Percentiles rank a stretch among this genome's conserved stretches.
These are phyloP conservation scores for Salvia splendens DNA, from an alignment of 257 asterid species.

Conservation along the genomic window DNA sequence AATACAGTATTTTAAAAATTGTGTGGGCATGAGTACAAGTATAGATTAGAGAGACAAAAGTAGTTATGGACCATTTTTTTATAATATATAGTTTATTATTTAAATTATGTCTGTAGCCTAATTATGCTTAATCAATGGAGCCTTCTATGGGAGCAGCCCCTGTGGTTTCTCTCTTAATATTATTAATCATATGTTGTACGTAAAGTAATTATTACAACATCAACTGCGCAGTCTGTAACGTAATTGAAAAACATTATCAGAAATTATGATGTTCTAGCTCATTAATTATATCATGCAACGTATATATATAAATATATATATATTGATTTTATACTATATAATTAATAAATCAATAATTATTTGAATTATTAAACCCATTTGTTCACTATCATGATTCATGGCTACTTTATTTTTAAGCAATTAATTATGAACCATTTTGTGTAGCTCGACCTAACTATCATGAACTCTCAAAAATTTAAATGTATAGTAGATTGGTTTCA, in stretches of 20 bases:
- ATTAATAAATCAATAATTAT: too few species aligned
- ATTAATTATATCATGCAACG: not conserved
- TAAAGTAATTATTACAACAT: constrained; percentile 38
- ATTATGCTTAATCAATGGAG: constrained; percentile 38
- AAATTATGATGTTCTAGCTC: constrained; percentile 19
- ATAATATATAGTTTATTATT: not conserved
- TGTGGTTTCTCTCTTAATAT: constrained; percentile 22
- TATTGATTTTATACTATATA: too few species aligned
- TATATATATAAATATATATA: too few species aligned
- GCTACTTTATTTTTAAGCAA: too few species aligned
- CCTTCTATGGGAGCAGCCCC: constrained; percentile 34
- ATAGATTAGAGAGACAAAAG: not conserved
- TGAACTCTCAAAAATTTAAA: not conserved
- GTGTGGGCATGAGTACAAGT: not conserved
- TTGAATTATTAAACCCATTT: too few species aligned
- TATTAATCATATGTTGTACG: constrained; percentile 35
- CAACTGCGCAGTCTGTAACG: constrained; percentile 41
- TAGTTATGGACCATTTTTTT: not conserved
- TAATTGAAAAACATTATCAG: constrained; percentile 31
- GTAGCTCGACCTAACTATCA: too few species aligned
- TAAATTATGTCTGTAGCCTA: constrained; percentile 19
- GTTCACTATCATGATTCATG: too few species aligned
- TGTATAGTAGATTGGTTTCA: not conserved
- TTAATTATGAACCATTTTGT: too few species aligned
- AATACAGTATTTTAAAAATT: not conserved